Conservation (phyloP, 345 rosid species). For the Laguncularia racemosa region DNA sequence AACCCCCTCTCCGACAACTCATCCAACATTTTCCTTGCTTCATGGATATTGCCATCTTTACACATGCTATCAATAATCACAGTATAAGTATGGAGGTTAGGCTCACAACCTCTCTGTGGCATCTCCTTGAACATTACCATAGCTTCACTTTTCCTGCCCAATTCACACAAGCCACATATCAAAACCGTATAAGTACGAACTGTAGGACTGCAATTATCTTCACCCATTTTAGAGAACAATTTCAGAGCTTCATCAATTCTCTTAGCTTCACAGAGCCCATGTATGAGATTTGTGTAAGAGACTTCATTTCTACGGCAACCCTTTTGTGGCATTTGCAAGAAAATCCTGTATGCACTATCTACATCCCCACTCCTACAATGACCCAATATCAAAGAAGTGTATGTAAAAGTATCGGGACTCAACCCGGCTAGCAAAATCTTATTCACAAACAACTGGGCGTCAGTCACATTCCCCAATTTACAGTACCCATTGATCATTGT, state of each 20-base stretch:
- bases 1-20: conserved; percentile 53
- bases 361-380: conserved; percentile 69
- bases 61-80: conserved; percentile 61
- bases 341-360: conserved; percentile 48
- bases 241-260: conserved; percentile 61
- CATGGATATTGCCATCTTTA: conserved; percentile 47
- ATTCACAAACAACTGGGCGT: conserved; percentile 46
- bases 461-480: conserved; percentile 52
- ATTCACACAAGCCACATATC: conserved; percentile 47
- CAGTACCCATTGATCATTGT: conserved; percentile 72
- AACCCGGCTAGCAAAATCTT: conserved; percentile 56
- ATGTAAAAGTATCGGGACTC: conserved; percentile 60
- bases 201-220: conserved; percentile 54
- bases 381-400: conserved; percentile 73
- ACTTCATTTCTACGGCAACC: conserved; percentile 71
- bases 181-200: conserved; percentile 78
- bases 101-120: conserved; percentile 56
- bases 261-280: conserved; percentile 67
- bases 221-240: conserved; percentile 54
- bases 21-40: conserved; percentile 47
- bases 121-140: conserved; percentile 48
- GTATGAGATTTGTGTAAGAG: conserved; percentile 65
- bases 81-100: conserved; percentile 69
- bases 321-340: conserved; percentile 46
- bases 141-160: conserved; percentile 50